These are phyloP conservation scores for Colletotrichum camelliae DNA, from an alignment of 2,329 filamentous ascomycete species.

Conservation along the genomic window DNA sequence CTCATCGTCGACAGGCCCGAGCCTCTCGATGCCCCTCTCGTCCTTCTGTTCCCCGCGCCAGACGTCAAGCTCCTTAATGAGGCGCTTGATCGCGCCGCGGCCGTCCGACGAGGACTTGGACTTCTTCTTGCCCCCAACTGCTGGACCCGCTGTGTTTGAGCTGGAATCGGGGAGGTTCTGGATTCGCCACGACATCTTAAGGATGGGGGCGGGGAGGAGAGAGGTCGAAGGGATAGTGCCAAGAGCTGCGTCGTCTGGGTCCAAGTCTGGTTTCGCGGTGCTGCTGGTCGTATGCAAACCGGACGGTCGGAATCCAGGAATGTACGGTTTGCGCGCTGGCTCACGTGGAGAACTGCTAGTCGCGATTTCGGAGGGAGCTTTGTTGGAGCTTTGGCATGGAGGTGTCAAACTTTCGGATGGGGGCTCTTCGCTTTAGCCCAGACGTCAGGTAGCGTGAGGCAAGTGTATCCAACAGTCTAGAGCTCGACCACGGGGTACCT, in stretches of 20 bases:
- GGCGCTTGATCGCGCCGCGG: constrained; percentile 54
- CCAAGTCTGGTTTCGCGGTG: background rate
- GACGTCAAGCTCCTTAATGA: constrained; percentile 62
- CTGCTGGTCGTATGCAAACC: background rate
- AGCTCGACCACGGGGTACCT: background rate
- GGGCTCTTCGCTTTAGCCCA: background rate
- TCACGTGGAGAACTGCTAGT: background rate
- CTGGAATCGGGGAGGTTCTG: constrained; percentile 21
- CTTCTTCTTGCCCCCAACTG: constrained; percentile 16
- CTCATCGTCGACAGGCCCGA: constrained; percentile 59
- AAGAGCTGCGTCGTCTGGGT: background rate
- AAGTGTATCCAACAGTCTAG: background rate
- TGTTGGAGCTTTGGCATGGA: background rate
- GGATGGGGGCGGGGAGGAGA: background rate
- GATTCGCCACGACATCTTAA: constrained; percentile 23
- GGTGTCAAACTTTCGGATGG: background rate
- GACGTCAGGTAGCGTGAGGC: background rate
- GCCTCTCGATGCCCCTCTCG: constrained; percentile 62
- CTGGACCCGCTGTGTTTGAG: constrained; percentile 15
- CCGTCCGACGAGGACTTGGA: constrained; percentile 41
- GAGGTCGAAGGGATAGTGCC: background rate
- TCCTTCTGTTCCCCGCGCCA: constrained; percentile 55
- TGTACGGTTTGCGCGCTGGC: background rate
- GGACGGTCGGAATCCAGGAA: background rate
- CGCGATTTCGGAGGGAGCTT: background rate